Base-by-base conservation (phyloP, 139 green algal species). In the Zygnema circumcarinatum region DNA sequence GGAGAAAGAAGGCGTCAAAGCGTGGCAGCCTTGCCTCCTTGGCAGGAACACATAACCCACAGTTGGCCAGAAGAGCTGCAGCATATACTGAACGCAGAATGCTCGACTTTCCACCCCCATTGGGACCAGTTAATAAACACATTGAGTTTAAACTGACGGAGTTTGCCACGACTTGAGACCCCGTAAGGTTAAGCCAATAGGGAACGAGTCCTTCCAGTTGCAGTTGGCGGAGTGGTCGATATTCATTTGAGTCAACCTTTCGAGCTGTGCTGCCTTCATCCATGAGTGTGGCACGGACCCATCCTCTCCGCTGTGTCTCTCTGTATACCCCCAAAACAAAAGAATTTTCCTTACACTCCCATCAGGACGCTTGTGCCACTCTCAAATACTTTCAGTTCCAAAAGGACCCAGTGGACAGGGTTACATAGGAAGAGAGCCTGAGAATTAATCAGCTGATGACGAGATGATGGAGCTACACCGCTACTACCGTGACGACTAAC, bases 91-190 rank as follows among this genome's bases (percentile, higher is more conserved):
- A 92, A 29, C 97, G 94, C 62, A 98, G 91, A 20, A 98, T 84
- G 0, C 96, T 98, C 42, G 92, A 96, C 91, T 99, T 99, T 86
- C 96, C 96, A 87, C 94, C 96, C 2, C 76, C 76, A 78, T 89
- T 89, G 0, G 84, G 84, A 1, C 84, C 84, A 67, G 76, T 41
- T 11, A 39, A 20, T 20, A 78, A 41, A 78, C 36, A 78, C 67
- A 91, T 86, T 3, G 87, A 91, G 20, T 42, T 53, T 29, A 91
- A 79, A 2, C 21, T 11, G 7, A 90, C 2, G 29, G 35, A 40
- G 33, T 90, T 90, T 25, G 41, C 36, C 7, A 90, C 85, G 1
- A 39, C 38, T 16, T 33, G 22, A 31, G 22, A 47, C 42, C 41
- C 35, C 2, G 38, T 76, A 41, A 29, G 7, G 52, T 88, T 69